These are phyloP conservation scores for Euphorbia schlechtendalii DNA, from an alignment of 441 rosid species.

Conservation along the genomic window DNA sequence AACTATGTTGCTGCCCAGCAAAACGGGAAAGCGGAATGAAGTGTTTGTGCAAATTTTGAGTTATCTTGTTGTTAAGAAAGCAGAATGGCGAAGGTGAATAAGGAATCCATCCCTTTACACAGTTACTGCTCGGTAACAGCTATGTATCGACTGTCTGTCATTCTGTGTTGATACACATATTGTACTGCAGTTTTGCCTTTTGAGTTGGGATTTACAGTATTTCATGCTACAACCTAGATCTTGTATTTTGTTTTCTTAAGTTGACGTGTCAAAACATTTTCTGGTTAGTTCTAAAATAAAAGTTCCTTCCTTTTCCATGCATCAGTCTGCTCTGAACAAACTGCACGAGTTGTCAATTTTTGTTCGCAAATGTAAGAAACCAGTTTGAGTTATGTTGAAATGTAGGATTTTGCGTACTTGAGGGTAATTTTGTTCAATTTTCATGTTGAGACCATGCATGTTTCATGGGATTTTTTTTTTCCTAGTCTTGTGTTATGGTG, in stretches of 20 bases:
- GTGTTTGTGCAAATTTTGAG: background rate
- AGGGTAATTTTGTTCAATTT: background rate
- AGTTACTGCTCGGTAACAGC: constrained; percentile 43
- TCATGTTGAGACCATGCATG: too few species aligned
- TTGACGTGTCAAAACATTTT: background rate
- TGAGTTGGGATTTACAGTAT: constrained; percentile 10
- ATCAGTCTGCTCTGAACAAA: constrained; percentile 4
- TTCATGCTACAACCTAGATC: background rate
- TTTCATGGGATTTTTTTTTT: too few species aligned
- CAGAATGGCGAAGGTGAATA: too few species aligned
- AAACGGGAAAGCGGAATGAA: constrained; percentile 55
- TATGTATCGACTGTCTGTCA: constrained; percentile 11
- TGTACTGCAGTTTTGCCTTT: background rate
- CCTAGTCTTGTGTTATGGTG: too few species aligned
- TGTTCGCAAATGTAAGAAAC: too few species aligned
- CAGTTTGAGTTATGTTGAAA: too few species aligned
- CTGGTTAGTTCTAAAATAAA: constrained; percentile 3
- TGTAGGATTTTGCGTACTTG: background rate
- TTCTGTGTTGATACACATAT: too few species aligned
- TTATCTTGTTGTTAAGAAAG: too few species aligned
- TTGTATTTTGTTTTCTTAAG: background rate
- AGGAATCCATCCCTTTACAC: background rate
- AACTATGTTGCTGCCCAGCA: constrained; percentile 53
- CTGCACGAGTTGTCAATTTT: too few species aligned
- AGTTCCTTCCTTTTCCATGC: constrained; percentile 16